These are phyloP conservation scores for Themeda triandra DNA, from an alignment of 176 grass and related monocot species.

Conservation along the genomic window DNA sequence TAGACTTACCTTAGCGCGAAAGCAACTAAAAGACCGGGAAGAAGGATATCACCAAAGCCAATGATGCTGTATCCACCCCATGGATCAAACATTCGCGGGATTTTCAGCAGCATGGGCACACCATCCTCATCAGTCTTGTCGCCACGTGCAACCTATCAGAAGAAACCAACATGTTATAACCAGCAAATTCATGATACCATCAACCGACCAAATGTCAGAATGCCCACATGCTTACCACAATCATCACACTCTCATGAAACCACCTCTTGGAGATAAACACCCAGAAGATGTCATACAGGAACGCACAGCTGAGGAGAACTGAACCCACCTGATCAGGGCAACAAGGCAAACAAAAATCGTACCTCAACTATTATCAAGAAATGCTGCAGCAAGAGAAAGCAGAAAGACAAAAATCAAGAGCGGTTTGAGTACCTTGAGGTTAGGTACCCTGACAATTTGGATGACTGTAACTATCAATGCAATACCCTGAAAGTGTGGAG, in stretches of 20 bases:
- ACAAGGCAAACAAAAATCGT: slow-evolving; percentile 9
- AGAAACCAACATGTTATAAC: slow-evolving; percentile 10
- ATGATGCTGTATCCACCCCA: slow-evolving; percentile 98
- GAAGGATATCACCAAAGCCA: slow-evolving; percentile 95
- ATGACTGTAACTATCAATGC: slow-evolving; percentile 91
- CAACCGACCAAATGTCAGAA: neutral
- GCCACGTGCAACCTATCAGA: slow-evolving; percentile 74
- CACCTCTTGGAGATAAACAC: slow-evolving; percentile 88
- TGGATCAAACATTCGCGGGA: slow-evolving; percentile 91
- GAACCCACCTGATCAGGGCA: slow-evolving; percentile 68
- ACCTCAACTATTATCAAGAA: neutral
- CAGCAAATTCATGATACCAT: neutral
- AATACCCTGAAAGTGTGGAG: slow-evolving; percentile 55
- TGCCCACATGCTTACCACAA: slow-evolving; percentile 58
- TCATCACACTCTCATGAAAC: slow-evolving; percentile 99
- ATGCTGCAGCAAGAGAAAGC: neutral
- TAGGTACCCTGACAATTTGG: slow-evolving; percentile 91
- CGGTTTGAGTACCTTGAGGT: slow-evolving; percentile 73
- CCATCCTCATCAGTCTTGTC: slow-evolving; percentile 92
- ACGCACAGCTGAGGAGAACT: slow-evolving; percentile 84
- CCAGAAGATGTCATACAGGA: slow-evolving; percentile 98
- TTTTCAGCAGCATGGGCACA: slow-evolving; percentile 94
- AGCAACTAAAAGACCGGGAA: slow-evolving; percentile 84
- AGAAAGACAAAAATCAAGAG: neutral
- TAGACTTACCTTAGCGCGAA: slow-evolving; percentile 69